Percentiles rank a stretch among this genome's conserved stretches.
Conservation (phyloP, 2,329 filamentous ascomycete species). For the Colletotrichum sp. region DNA sequence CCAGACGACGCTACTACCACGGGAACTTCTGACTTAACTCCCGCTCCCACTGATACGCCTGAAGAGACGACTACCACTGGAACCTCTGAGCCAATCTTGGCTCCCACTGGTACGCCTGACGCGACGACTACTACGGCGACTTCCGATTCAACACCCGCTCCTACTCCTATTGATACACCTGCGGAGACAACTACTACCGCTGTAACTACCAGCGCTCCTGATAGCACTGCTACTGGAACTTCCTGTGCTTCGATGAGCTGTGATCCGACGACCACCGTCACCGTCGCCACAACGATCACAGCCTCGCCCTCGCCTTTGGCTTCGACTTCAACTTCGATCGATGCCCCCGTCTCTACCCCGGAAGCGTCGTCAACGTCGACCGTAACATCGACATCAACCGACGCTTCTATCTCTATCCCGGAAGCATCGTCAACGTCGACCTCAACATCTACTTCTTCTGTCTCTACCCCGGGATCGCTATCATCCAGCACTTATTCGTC, state of each 20-base stretch:
- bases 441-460: neutral
- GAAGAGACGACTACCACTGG: no score
- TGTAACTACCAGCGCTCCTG: neutral
- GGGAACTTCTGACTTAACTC: no score
- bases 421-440: neutral
- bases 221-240: neutral
- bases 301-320: neutral
- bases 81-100: no score
- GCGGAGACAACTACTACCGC: neutral
- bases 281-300: neutral
- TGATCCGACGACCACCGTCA: neutral
- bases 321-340: neutral
- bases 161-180: neutral
- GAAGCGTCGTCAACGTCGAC: neutral
- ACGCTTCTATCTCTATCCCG: neutral
- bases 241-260: neutral
- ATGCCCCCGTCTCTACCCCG: neutral
- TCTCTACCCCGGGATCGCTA: neutral
- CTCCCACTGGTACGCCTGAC: no score
- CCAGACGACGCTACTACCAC: neutral
- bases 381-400: neutral
- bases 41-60: no score
- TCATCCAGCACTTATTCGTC: neutral
- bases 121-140: no score
- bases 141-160: neutral